A percentile compares a stretch with the other conserved stretches of the same genome.
phyloP scores from a whole-genome alignment of 179 eudicot genomes.

The Drosera spatulata region DNA sequence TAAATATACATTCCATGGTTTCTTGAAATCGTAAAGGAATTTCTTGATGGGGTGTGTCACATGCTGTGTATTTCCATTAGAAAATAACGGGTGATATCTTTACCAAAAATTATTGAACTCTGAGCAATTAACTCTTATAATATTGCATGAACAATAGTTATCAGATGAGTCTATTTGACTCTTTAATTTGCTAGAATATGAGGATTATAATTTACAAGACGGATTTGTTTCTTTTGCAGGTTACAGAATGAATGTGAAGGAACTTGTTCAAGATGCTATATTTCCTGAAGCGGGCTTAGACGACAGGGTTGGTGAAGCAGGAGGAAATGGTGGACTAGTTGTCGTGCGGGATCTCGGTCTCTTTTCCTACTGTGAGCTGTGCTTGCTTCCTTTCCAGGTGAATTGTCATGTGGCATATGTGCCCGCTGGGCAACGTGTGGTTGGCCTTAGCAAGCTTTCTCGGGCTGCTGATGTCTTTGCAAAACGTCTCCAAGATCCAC shows the following conservation, averaged over 20 bases:
- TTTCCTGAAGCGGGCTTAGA: constrained; percentile 85
- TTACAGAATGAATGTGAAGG: constrained; percentile 54
- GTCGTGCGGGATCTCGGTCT: constrained; percentile 78
- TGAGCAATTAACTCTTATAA: too few species aligned
- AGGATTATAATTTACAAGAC: neutral
- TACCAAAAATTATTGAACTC: too few species aligned
- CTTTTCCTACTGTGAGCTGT: constrained; percentile 78
- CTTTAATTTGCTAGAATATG: too few species aligned
- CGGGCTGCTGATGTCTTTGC: constrained; percentile 74
- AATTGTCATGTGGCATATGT: constrained; percentile 86
- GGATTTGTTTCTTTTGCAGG: constrained; percentile 33
- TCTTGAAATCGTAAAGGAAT: too few species aligned
- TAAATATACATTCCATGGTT: too few species aligned
- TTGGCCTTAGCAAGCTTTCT: constrained; percentile 88
- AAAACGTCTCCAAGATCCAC: constrained; percentile 80
- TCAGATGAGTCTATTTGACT: constrained; percentile 2
- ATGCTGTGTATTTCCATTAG: too few species aligned
- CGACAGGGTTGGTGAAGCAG: constrained; percentile 56
- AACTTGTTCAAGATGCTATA: constrained; percentile 75
- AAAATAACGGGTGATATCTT: too few species aligned
- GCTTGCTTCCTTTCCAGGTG: constrained; percentile 80
- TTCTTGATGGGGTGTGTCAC: too few species aligned
- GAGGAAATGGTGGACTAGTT: constrained; percentile 83
- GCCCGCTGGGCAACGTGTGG: constrained; percentile 66
- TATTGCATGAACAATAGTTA: neutral